phyloP scores from a whole-genome alignment of 176 grass and related monocot species.

The Zea luxurians region DNA sequence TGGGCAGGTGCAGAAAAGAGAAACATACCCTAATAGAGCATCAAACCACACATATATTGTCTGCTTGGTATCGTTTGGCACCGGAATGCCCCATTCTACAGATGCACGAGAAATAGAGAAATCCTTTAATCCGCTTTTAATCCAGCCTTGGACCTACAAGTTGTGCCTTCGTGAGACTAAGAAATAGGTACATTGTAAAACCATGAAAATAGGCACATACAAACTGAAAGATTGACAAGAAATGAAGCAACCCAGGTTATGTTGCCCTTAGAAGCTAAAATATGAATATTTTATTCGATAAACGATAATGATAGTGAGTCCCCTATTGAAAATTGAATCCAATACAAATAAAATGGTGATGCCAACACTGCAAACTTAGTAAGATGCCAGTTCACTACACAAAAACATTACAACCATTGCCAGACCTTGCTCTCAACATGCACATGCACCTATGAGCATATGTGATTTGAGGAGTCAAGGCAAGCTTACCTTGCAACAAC shows the following conservation, averaged over 20 bases:
- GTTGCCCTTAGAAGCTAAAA: conserved; percentile 8
- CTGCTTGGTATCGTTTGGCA: conserved; percentile 90
- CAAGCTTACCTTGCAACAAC: conserved; percentile 8
- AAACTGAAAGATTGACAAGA: conserved; percentile 16
- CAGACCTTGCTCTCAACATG: conserved; percentile 31
- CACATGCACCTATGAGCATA: conserved; percentile 13
- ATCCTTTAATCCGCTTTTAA: conserved; percentile 90
- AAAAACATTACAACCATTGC: neutral
- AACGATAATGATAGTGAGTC: conserved; percentile 8
- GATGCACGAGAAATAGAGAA: conserved; percentile 92
- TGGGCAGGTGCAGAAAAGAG: conserved; percentile 23
- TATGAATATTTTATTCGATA: conserved; percentile 16
- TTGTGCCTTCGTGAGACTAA: conserved; percentile 49
- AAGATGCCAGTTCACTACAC: neutral
- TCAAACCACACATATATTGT: conserved; percentile 99
- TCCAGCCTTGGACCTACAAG: conserved; percentile 99
- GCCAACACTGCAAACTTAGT: neutral
- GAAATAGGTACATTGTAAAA: conserved; percentile 5
- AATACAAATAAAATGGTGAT: conserved; percentile 7
- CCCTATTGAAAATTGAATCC: conserved; percentile 21
- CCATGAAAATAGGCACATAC: conserved; percentile 19
- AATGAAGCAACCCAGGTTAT: neutral
- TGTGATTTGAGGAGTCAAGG: conserved; percentile 10
- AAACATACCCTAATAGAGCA: conserved; percentile 88
- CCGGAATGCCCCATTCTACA: conserved; percentile 98